These are phyloP conservation scores for Tuber microsphaerosporum DNA, from an alignment of 495 filamentous ascomycete genomes.

Conservation along the genomic window DNA sequence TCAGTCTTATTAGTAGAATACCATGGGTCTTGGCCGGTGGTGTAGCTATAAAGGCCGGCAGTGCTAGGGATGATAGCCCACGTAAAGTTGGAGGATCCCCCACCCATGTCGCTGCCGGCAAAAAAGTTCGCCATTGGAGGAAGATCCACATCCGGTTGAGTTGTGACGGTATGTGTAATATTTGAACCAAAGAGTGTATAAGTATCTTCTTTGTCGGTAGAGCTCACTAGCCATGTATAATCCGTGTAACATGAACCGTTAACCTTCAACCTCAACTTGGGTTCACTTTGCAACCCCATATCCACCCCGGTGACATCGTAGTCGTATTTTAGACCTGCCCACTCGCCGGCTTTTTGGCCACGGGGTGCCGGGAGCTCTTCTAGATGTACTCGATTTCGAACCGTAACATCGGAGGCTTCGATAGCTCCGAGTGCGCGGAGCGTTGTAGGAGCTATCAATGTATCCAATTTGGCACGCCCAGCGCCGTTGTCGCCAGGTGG, in stretches of 20 bases:
- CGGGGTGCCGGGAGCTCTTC: too few species aligned
- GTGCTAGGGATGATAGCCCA: background rate
- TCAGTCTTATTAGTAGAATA: too few species aligned
- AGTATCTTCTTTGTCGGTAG: background rate
- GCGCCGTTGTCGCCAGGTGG: background rate
- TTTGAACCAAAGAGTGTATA: background rate
- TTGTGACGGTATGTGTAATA: rapidly evolving
- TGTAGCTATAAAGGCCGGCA: background rate
- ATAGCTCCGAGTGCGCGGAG: background rate
- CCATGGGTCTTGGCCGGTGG: background rate
- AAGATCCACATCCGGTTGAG: rapidly evolving
- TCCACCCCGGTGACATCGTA: background rate
- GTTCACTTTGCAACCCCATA: background rate
- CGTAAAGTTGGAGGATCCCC: background rate
- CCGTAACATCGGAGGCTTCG: background rate
- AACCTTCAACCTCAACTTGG: background rate
- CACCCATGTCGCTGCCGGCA: background rate
- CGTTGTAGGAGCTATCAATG: background rate
- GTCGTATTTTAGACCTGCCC: background rate
- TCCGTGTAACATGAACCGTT: background rate
- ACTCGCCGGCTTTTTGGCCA: too few species aligned
- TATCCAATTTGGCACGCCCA: background rate
- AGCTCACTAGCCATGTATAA: background rate
- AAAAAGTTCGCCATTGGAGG: background rate
- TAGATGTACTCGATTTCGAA: background rate